Evolutionary conservation across 768 basidiomycete genomes (phyloP).

Genomic region (Termitomyces eurrhizus): DNA sequence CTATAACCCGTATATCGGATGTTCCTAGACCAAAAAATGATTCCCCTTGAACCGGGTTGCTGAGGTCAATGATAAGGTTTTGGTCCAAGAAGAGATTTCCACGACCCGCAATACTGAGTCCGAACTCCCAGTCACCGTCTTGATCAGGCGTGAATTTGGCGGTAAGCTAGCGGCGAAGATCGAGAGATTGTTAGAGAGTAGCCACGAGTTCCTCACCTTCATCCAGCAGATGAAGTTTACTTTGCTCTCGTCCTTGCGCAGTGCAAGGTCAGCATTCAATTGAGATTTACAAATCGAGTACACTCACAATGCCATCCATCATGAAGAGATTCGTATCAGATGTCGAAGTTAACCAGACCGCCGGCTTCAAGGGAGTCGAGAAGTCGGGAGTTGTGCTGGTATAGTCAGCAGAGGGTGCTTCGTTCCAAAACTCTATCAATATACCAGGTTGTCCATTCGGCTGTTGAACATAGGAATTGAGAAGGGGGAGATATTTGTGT

Average conservation of each 20-base stretch:
- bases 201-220: slow-evolving; percentile 27
- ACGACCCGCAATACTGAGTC: slow-evolving; percentile 37
- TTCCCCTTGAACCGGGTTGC: slow-evolving; percentile 33
- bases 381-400: slow-evolving; percentile 25
- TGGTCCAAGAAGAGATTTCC: slow-evolving; percentile 51
- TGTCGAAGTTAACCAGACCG: slow-evolving; percentile 37
- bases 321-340: slow-evolving; percentile 31
- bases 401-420: slow-evolving; percentile 34
- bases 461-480: slow-evolving; percentile 43
- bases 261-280: not conserved
- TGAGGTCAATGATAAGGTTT: slow-evolving; percentile 42
- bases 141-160: slow-evolving; percentile 47
- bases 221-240: slow-evolving; percentile 39
- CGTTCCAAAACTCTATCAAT: slow-evolving; percentile 43
- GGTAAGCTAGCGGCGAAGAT: slow-evolving; percentile 27
- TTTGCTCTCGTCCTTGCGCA: slow-evolving; percentile 31
- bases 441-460: slow-evolving; percentile 34
- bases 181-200: not conserved
- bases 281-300: not conserved
- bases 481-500: slow-evolving; percentile 46
- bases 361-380: slow-evolving; percentile 16
- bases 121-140: slow-evolving; percentile 49
- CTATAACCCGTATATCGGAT: slow-evolving; percentile 29
- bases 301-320: slow-evolving; percentile 38
- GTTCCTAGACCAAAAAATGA: slow-evolving; percentile 44